A percentile compares a stretch with the other conserved stretches of the same genome.
phyloP scores from a whole-genome alignment of 2,329 filamentous ascomycete species.

The Cercospora zeae-maydis region DNA sequence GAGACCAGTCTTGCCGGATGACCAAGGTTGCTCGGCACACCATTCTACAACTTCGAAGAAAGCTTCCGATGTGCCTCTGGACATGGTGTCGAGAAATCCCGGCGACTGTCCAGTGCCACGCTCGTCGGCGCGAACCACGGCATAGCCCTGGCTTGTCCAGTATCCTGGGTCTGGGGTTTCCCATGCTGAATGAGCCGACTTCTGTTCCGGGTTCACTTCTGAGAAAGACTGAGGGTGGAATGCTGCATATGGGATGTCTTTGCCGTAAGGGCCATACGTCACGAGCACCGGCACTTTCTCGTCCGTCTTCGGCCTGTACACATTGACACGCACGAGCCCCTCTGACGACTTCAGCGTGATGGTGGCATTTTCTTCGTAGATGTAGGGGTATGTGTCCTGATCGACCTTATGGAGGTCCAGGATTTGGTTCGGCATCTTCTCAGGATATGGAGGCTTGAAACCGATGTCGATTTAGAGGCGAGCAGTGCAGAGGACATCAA shows the following conservation, averaged over 20 bases:
- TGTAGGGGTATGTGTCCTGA: slow-evolving; percentile 31
- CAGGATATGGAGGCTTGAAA: background rate
- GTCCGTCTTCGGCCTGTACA: slow-evolving; percentile 35
- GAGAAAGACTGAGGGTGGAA: slow-evolving; percentile 52
- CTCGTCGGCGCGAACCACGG: slow-evolving; percentile 36
- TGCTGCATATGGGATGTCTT: slow-evolving; percentile 63
- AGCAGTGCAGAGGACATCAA: background rate
- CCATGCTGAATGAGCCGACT: slow-evolving; percentile 45
- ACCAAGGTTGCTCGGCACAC: slow-evolving; percentile 44
- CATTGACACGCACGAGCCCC: slow-evolving; percentile 35
- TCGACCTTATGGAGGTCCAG: slow-evolving; percentile 34
- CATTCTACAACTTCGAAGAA: slow-evolving; percentile 47
- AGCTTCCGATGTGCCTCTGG: slow-evolving; percentile 47
- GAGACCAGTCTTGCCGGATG: slow-evolving; percentile 45
- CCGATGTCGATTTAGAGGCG: background rate
- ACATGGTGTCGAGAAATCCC: slow-evolving; percentile 44
- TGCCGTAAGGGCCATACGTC: slow-evolving; percentile 71
- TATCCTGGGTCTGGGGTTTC: slow-evolving; percentile 43
- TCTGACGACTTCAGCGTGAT: slow-evolving; percentile 32
- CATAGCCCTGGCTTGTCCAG: slow-evolving; percentile 37
- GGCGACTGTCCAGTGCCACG: slow-evolving; percentile 36
- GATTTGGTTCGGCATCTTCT: slow-evolving; percentile 35
- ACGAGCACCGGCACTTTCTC: slow-evolving; percentile 58
- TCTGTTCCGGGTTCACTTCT: slow-evolving; percentile 39
- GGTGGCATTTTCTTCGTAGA: slow-evolving; percentile 36